A percentile compares a stretch with the other conserved stretches of the same genome.
Conservation (phyloP, 2,329 filamentous ascomycete genomes). For the Cercospora canescens region DNA sequence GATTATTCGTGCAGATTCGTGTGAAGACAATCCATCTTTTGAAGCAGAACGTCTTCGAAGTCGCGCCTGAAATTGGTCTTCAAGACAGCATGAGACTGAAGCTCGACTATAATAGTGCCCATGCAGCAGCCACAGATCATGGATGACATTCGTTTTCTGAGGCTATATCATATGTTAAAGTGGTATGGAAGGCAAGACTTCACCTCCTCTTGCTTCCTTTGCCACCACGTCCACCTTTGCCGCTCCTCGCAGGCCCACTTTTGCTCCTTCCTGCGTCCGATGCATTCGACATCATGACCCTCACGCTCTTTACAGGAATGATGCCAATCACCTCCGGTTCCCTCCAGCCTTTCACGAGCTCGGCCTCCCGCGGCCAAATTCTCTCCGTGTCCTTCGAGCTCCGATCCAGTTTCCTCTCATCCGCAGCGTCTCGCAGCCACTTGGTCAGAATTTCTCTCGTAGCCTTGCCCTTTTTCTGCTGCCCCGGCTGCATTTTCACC, state of each 20-base stretch:
- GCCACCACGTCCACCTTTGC: slow-evolving; percentile 30
- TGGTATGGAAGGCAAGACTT: neutral
- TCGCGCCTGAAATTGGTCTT: too few species aligned
- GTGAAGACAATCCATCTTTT: too few species aligned
- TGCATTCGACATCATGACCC: slow-evolving; percentile 69
- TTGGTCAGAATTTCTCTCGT: slow-evolving; percentile 83
- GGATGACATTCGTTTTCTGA: neutral
- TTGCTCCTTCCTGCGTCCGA: slow-evolving; percentile 39
- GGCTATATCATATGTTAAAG: neutral
- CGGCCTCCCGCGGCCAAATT: slow-evolving; percentile 84
- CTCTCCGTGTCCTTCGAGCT: slow-evolving; percentile 61
- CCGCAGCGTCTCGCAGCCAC: slow-evolving; percentile 69
- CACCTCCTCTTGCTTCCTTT: slow-evolving; percentile 24
- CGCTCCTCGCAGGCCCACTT: slow-evolving; percentile 40
- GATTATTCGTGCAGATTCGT: too few species aligned
- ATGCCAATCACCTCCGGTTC: slow-evolving; percentile 78
- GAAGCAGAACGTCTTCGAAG: neutral
- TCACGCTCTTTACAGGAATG: slow-evolving; percentile 76
- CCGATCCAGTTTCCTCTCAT: slow-evolving; percentile 45
- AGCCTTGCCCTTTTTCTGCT: slow-evolving; percentile 90
- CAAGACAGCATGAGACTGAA: too few species aligned
- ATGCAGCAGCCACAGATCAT: neutral
- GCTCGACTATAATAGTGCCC: neutral
- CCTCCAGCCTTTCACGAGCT: slow-evolving; percentile 78
- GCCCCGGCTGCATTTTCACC: slow-evolving; percentile 87